Evolutionary conservation across 2,329 filamentous ascomycete species (phyloP), one percentile per base, ranked within the genome.

Genomic region (Fusarium protoensiforme): DNA sequence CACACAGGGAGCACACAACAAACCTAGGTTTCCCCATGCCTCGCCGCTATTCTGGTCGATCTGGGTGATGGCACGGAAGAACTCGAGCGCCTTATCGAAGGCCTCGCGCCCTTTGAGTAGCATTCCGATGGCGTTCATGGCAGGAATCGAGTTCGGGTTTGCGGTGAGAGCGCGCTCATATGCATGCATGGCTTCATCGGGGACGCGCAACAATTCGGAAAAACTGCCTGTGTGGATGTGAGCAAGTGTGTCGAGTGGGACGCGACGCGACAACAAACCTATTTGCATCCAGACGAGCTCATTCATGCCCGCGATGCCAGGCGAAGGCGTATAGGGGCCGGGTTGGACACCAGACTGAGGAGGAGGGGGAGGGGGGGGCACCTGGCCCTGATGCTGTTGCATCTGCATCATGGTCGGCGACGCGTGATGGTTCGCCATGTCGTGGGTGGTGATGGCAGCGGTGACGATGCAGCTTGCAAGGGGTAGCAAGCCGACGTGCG

Each of bases 21-120:
- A 87, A 96, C 94, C 96, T 33, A 98, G 87, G 80, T 95, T 98
- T 56, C 96, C 96, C 96, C 96, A 98, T 51, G 96, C 95, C 82
- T 98, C 96, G 67, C 96, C 96, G 80, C 97, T 98, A 75, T 91
- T 92, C 38, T 87, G 89, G 75, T 99, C 96, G 29, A 98, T 87
- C 84, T 98, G 97, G 62, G 98, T 85, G 68, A 98, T 98, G 70
- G 92, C 93, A 78, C 96, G 92, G 61, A 98, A 88, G 81, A 96
- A 98, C 79, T 98, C 96, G 61, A 98, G 93, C 1, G 96, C 96
- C 80, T 96, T 96, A 51, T 93, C 92, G 78, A 98, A 99, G 51
- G 97, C 94, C 81, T 98, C 96, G 79, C 95, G 94, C 39, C 93
- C 95, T 76, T 97, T 92, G 69, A 98, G 87, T 69, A 98, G 96